Conservation (phyloP, 768 basidiomycete genomes). For the Agaricus sinodeliciosus region DNA sequence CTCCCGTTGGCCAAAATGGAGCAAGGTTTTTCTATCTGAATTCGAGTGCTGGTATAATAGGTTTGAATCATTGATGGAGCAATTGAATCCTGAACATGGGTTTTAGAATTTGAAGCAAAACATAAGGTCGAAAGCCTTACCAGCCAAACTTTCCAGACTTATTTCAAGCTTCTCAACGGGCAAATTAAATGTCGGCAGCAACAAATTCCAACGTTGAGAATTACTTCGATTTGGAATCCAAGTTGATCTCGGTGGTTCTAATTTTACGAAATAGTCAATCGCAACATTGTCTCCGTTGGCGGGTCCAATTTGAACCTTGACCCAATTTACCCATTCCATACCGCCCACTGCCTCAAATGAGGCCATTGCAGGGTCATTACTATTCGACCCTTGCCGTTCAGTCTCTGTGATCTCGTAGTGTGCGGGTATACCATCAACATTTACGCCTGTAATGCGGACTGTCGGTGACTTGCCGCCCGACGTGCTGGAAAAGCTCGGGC, state of each 20-base stretch:
- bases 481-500: constrained; percentile 9
- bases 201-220: constrained; percentile 25
- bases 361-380: constrained; percentile 27
- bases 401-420: constrained; percentile 46
- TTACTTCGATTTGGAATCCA: constrained; percentile 25
- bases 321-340: constrained; percentile 61
- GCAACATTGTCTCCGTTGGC: constrained; percentile 44
- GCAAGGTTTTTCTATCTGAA: constrained; percentile 36
- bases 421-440: constrained; percentile 60
- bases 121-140: constrained; percentile 29
- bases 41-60: constrained; percentile 42
- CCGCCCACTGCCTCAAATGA: constrained; percentile 48
- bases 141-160: constrained; percentile 42
- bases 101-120: constrained; percentile 2
- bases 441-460: constrained; percentile 52
- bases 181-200: constrained; percentile 69
- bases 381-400: constrained; percentile 26
- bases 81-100: constrained; percentile 30
- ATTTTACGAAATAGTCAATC: constrained; percentile 62
- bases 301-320: constrained; percentile 50
- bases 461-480: constrained; percentile 25
- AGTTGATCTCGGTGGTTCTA: constrained; percentile 13
- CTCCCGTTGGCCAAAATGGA: constrained; percentile 51
- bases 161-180: constrained; percentile 64
- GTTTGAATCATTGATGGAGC: constrained; percentile 45